phyloP scores from a whole-genome alignment of 345 rosid species.

The Gossypium turneri region DNA sequence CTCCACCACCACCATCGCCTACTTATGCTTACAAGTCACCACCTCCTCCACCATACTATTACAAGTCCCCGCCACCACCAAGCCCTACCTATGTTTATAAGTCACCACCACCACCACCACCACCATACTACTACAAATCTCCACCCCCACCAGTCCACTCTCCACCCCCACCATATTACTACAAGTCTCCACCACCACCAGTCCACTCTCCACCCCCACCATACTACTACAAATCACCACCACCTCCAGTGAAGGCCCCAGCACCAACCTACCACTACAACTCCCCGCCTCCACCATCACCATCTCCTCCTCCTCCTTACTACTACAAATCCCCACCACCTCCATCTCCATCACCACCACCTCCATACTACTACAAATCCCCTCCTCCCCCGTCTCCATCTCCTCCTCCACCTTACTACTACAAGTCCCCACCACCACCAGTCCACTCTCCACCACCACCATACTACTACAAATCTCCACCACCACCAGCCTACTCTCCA shows the following conservation, averaged over 20 bases:
- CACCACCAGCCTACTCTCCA: not conserved
- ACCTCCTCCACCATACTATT: not conserved
- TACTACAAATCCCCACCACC: constrained; percentile 8
- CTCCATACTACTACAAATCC: not conserved
- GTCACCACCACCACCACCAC: not conserved
- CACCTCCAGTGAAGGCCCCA: not conserved
- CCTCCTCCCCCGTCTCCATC: not conserved
- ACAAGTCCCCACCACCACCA: constrained; percentile 27
- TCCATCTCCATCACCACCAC: constrained; percentile 3
- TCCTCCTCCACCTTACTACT: not conserved
- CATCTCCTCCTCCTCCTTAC: not conserved
- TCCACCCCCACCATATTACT: not conserved
- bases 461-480: constrained; percentile 18
- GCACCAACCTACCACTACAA: not conserved
- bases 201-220: not conserved
- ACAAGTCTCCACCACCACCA: not conserved
- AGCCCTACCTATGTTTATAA: not conserved
- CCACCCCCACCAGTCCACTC: not conserved
- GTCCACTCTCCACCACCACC: constrained; percentile 9
- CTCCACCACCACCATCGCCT: constrained; percentile 36
- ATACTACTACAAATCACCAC: not conserved
- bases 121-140: not conserved
- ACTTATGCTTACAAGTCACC: not conserved
- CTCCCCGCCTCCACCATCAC: constrained; percentile 18
- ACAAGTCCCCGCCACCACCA: not conserved